A percentile compares a stretch with the other conserved stretches of the same genome.
Evolutionary conservation across 2,329 filamentous ascomycete species (phyloP).

Genomic region (Diaporthe velutina): DNA sequence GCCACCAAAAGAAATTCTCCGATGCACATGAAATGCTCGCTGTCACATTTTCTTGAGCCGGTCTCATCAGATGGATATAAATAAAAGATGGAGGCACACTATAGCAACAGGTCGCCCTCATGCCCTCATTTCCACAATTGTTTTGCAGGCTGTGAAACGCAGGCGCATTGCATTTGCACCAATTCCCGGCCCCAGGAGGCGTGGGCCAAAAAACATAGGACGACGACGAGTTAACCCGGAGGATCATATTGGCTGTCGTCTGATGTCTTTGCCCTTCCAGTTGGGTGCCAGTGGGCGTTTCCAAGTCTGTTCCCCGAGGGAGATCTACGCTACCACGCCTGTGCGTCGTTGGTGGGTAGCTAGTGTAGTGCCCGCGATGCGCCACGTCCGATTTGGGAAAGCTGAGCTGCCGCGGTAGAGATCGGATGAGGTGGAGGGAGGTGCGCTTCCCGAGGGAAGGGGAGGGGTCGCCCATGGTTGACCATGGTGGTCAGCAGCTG

Average conservation of each 20-base stretch:
- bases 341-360: not conserved
- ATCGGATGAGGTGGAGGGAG: slow-evolving; percentile 14
- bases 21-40: slow-evolving; percentile 21
- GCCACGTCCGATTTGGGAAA: slow-evolving; percentile 23
- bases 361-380: slow-evolving; percentile 3
- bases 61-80: slow-evolving; percentile 6
- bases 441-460: not conserved
- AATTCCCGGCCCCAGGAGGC: not conserved
- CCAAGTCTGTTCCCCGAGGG: not conserved
- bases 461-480: not conserved
- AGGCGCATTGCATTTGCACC: not conserved
- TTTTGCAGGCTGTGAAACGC: slow-evolving; percentile 6
- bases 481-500: slow-evolving; percentile 18
- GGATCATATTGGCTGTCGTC: slow-evolving; percentile 23
- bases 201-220: not conserved
- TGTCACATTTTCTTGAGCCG: slow-evolving; percentile 4
- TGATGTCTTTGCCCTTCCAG: not conserved
- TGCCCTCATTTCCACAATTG: slow-evolving; percentile 11
- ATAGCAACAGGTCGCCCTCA: not conserved
- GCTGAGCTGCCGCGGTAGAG: slow-evolving; percentile 21
- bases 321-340: slow-evolving; percentile 9
- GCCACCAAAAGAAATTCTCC: not conserved
- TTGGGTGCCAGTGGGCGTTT: not conserved
- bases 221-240: not conserved
- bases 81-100: not conserved